Base-by-base conservation (phyloP, 2,329 filamentous ascomycete species). In the Phialemoniopsis sp. region DNA sequence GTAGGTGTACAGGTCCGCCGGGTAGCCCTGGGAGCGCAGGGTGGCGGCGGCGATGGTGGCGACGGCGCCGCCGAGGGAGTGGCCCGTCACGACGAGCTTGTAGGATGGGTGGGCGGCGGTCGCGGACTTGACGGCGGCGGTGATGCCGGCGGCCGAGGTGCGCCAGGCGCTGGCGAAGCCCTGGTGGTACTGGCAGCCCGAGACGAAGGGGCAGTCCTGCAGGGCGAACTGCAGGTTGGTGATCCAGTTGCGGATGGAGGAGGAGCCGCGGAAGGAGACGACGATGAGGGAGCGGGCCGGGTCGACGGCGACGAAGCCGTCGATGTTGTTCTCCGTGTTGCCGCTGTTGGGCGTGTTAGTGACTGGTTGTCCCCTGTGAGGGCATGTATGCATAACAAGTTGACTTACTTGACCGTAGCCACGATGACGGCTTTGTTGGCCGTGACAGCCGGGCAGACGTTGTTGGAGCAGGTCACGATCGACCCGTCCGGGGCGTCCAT, bases 51-150 rank as follows among this genome's bases (percentile, higher is more conserved):
- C 82, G 5, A 88, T 56, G 7, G 73, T 78, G 30, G 74, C 79
- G 3, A 87, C 64, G 7, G 81, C 81, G 18, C 68, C 84, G 35
- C 84, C 84, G 4, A 88, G 75, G 9, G 79, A 84, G 64, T 87
- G 83, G 29, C 84, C 85, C 0, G 80, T 80, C n/a, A 72, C 58
- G 14, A 82, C 55, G 53, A 85, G 53, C 34, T 57, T 57, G 63
- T 73, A 83, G 35, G 43, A 46, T 1, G 80, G 77, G 60, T 78
- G 60, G 19, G 64, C 55, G 2, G 54, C 51, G 31, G 54, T 56
- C 4, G 76, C 76, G 2, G 55, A 42, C 15, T 58, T 46, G 16
- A 85, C 53, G 38, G 67, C 68, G 2, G 52, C 46, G 7, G 73
- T 47, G 13, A 74, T 67, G 5, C 52, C 49, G 3, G 41, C 38